A percentile compares a stretch with the other conserved stretches of the same genome.
Evolutionary conservation across 495 filamentous ascomycete species (phyloP).

Genomic region (Lasiosphaeria miniovina): DNA sequence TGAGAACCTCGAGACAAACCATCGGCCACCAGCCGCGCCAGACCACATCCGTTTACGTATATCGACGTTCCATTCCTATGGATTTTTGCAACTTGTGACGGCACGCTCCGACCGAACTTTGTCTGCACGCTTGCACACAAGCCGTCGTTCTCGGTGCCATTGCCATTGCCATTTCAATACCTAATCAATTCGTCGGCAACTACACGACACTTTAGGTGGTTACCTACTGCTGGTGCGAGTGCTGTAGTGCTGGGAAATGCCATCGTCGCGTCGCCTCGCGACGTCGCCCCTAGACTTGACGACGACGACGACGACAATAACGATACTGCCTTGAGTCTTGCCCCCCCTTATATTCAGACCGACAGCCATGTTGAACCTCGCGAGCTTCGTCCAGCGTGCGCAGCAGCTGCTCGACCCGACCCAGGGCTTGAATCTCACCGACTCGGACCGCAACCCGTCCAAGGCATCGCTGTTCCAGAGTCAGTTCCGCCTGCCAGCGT

Average conservation of each 20-base stretch:
- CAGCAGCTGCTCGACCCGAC: conserved; percentile 83
- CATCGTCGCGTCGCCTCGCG: not conserved
- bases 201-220: too few relatives aligned
- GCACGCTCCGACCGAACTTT: not conserved
- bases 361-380: conserved; percentile 59
- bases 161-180: not conserved
- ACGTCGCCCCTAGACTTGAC: not conserved
- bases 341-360: not conserved
- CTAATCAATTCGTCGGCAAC: too few relatives aligned
- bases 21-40: not conserved
- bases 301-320: not conserved
- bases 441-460: conserved; percentile 73
- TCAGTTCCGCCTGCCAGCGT: conserved; percentile 91
- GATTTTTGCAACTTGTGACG: too few relatives aligned
- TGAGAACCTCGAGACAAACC: not conserved
- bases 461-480: conserved; percentile 91
- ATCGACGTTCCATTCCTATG: not conserved
- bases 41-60: not conserved
- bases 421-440: conserved; percentile 62
- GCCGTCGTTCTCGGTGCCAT: not conserved
- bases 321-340: too few relatives aligned
- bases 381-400: conserved; percentile 89
- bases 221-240: not conserved
- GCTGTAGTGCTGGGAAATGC: conserved; percentile 6
- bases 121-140: not conserved